phyloP scores from a whole-genome alignment of 2,329 filamentous ascomycete species.

The Geosmithia putterillii region DNA sequence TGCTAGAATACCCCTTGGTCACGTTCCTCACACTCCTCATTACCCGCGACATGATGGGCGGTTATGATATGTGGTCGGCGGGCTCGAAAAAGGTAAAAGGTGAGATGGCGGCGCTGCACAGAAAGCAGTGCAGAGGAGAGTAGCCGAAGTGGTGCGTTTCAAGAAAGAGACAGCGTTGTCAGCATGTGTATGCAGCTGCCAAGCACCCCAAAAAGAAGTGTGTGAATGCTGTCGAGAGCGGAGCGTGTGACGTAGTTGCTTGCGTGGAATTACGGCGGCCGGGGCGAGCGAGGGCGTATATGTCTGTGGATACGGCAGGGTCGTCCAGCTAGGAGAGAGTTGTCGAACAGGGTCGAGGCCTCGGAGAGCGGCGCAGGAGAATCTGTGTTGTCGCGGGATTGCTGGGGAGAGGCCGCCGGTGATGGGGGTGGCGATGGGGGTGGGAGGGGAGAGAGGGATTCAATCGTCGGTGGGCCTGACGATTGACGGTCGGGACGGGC shows the following conservation, averaged over 20 bases:
- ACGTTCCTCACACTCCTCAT: conserved; percentile 98
- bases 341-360: too few relatives aligned
- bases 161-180: neutral
- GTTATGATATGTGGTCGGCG: conserved; percentile 3
- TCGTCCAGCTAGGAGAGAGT: neutral
- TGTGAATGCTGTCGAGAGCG: neutral
- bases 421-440: too few relatives aligned
- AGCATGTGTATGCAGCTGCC: neutral
- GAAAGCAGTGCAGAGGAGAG: neutral
- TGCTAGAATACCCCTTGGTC: conserved; percentile 93
- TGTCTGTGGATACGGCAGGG: neutral
- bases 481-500: too few relatives aligned
- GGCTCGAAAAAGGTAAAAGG: neutral
- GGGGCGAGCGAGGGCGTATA: too few relatives aligned
- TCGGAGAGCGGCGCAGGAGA: too few relatives aligned
- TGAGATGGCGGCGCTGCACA: neutral
- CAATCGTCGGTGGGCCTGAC: too few relatives aligned
- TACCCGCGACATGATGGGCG: conserved; percentile 76
- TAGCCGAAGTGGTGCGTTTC: neutral
- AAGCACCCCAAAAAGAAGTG: neutral
- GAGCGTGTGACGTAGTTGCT: conserved; percentile 4
- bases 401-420: too few relatives aligned
- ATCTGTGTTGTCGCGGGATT: too few relatives aligned
- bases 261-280: conserved; percentile 3
- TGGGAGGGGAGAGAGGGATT: too few relatives aligned